Base-by-base conservation (phyloP, 371 early-diverging fungal genomes). In the Basidiobolus meristosporus region DNA sequence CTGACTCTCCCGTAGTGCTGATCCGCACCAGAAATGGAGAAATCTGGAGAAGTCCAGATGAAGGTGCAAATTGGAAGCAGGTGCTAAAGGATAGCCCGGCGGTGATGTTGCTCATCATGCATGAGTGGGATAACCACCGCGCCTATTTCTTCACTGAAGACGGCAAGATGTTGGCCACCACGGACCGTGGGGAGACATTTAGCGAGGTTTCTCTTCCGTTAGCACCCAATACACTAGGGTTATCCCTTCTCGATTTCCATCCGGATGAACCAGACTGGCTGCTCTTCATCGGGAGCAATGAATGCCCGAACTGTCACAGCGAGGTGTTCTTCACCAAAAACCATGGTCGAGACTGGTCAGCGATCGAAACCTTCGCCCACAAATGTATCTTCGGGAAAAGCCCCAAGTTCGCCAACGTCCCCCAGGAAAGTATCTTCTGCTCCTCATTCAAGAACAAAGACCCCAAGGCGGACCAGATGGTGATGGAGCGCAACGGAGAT, bases 201-300 rank as follows among this genome's bases (percentile, higher is more conserved):
- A 51, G 52, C 7, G 40, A 55, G 7, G 46, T 81, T 10, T 51
- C 50, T 0, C 44, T 77, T 4, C 87, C 90, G 2, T 26, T 57
- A 1, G 53, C 57, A 2, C 74, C 82, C 21, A 84, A 82, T 52
- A 57, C 38, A 7, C 55, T 71, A 3, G 52, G 62, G 3, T 57
- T 68, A 20, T 74, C 65, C 6, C 44, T 72, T 2, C 38, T 93
- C 7, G 85, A 88, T 51, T 89, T 83, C 53, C 87, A 89, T 51
- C 75, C 88, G 0, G 59, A 56, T 12, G 67, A 90, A 43, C 57
- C 61, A n/a, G 75, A 78, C 32, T 87, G 82, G 79, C 55, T 90
- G 20, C 43, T 95, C 7, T 87, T 69, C 53, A 54, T 75, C 17
- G 89, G 82, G 11, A 55, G 57, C 21, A 56, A 46, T 7, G 58